Evolutionary conservation across 2,329 filamentous ascomycete genomes (phyloP).

Genomic region (Thielaviopsis euricoi): DNA sequence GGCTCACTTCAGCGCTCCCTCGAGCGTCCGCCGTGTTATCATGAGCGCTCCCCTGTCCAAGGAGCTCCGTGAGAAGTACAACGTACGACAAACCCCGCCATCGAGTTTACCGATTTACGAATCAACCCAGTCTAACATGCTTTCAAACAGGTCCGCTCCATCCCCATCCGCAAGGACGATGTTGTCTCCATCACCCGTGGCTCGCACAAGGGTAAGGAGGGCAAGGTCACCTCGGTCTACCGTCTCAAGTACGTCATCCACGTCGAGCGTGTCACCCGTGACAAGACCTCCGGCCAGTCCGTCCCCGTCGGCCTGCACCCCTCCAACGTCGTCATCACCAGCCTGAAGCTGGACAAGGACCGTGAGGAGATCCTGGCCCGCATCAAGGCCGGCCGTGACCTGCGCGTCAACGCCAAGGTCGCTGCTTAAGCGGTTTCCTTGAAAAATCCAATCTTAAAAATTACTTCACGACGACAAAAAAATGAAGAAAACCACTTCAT

Average conservation of each 20-base stretch:
- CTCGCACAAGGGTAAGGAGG: conserved; percentile 92
- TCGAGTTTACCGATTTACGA: not conserved
- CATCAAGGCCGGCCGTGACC: conserved; percentile 66
- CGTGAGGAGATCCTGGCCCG: conserved; percentile 76
- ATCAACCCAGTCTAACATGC: conserved; percentile 1
- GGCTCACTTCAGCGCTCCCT: conserved; percentile 92
- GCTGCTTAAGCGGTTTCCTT: conserved; percentile 19
- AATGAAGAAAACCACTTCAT: conserved; percentile 5
- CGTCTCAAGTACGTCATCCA: conserved; percentile 96
- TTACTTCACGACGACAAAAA: conserved; percentile 2
- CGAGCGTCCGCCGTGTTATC: conserved; percentile 84
- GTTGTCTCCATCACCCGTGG: conserved; percentile 88
- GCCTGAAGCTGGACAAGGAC: conserved; percentile 97
- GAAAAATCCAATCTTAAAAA: conserved; percentile 4
- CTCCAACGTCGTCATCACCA: conserved; percentile 95
- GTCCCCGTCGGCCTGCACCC: conserved; percentile 89
- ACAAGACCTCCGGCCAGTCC: conserved; percentile 94
- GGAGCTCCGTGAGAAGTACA: conserved; percentile 98
- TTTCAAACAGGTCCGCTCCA: conserved; percentile 62
- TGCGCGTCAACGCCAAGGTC: conserved; percentile 54
- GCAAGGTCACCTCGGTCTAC: conserved; percentile 96
- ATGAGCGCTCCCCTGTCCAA: conserved; percentile 94
- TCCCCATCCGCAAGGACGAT: conserved; percentile 95
- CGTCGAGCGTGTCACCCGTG: conserved; percentile 88
- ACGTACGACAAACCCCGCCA: conserved; percentile 45